Percentiles rank a stretch among this genome's conserved stretches.
Evolutionary conservation across 176 grass and related monocot species (phyloP).

Genomic region (Thinopyrum elongatum): DNA sequence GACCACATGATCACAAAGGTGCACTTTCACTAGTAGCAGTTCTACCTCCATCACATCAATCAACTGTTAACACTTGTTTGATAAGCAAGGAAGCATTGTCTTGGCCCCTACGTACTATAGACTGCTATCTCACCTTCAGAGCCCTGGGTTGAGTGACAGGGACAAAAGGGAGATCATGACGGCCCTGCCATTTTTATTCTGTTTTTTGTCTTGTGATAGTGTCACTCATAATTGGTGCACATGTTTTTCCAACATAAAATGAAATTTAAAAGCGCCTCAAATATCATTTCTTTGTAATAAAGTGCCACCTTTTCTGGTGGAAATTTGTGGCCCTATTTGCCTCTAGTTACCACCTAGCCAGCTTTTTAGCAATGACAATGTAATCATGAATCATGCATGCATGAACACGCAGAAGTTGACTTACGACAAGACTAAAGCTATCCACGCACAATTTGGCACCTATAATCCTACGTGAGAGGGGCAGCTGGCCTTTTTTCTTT

Average conservation of each 20-base stretch:
- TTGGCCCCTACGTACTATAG: neutral
- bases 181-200: neutral
- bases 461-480: neutral
- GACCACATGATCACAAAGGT: constrained; percentile 17
- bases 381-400: constrained; percentile 1
- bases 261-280: neutral
- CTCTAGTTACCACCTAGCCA: neutral
- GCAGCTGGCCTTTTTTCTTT: neutral
- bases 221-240: neutral
- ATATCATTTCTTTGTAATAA: too few relatives aligned
- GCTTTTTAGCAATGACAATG: constrained; percentile 29
- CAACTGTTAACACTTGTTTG: constrained; percentile 13
- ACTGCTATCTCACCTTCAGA: neutral
- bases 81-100: neutral
- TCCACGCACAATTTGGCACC: neutral
- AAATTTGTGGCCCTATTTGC: neutral
- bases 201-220: too few relatives aligned
- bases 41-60: constrained; percentile 39
- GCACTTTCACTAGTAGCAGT: constrained; percentile 46
- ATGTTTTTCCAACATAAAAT: too few relatives aligned
- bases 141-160: neutral
- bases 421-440: constrained; percentile 28
- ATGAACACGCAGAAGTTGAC: constrained; percentile 10
- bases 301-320: neutral
- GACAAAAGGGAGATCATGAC: neutral